These are phyloP conservation scores for Ustilago curta DNA, from an alignment of 1,284 basidiomycete species.

Conservation along the genomic window DNA sequence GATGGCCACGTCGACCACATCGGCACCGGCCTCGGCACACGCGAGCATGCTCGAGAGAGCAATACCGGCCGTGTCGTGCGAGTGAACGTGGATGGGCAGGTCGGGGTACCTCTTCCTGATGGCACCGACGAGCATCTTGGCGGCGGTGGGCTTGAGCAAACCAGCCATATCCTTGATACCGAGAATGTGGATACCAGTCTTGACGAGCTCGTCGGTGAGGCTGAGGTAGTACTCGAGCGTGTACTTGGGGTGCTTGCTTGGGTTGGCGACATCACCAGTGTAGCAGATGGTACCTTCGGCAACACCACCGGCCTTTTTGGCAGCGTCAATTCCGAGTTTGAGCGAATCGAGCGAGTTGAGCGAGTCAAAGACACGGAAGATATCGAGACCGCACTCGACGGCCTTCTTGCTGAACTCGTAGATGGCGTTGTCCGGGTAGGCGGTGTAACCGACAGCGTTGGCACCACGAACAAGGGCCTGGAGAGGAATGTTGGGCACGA, in stretches of 20 bases:
- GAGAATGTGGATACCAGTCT: slow-evolving; percentile 95
- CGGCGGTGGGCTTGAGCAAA: slow-evolving; percentile 92
- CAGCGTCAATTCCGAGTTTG: slow-evolving; percentile 83
- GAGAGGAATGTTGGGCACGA: slow-evolving; percentile 98
- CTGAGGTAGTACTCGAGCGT: slow-evolving; percentile 97
- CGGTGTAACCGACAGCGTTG: slow-evolving; percentile 98
- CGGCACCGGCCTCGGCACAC: slow-evolving; percentile 92
- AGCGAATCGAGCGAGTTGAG: slow-evolving; percentile 72
- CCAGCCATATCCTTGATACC: slow-evolving; percentile 99
- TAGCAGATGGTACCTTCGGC: slow-evolving; percentile 91
- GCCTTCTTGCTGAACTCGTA: slow-evolving; percentile 86
- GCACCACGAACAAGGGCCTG: slow-evolving; percentile 98
- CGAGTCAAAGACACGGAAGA: slow-evolving; percentile 99
- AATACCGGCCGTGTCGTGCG: slow-evolving; percentile 99
- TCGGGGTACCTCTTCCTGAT: slow-evolving; percentile 97
- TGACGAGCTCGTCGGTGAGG: slow-evolving; percentile 92
- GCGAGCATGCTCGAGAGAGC: slow-evolving; percentile 96
- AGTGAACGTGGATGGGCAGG: slow-evolving; percentile 98
- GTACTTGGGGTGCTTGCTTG: slow-evolving; percentile 92
- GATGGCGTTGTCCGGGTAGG: slow-evolving; percentile 99
- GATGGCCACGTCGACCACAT: slow-evolving; percentile 97
- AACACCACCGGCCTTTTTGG: slow-evolving; percentile 99
- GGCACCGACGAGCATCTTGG: slow-evolving; percentile 89
- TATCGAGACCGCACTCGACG: slow-evolving; percentile 98
- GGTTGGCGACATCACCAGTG: slow-evolving; percentile 95